phyloP scores from a whole-genome alignment of 1,284 basidiomycete species.

The Pterula multifida region DNA sequence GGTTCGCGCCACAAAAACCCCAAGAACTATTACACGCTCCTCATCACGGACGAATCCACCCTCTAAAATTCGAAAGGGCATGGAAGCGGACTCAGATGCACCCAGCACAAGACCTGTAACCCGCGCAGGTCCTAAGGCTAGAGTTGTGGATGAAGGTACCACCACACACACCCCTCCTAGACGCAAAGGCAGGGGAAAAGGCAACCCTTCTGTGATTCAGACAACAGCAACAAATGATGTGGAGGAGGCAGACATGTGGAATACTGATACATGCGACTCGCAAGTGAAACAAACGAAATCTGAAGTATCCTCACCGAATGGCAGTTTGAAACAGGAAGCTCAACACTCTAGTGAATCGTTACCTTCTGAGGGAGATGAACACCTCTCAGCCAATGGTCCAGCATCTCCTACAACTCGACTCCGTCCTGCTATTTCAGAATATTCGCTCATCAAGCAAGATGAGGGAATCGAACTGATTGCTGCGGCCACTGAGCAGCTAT shows the following conservation, averaged over 20 bases:
- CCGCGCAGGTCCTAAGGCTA: not conserved
- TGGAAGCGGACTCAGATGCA: not conserved
- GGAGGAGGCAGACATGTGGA: constrained; percentile 12
- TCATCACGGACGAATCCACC: not conserved
- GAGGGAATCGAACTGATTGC: not conserved
- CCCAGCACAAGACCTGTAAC: not conserved
- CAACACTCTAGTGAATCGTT: constrained; percentile 5
- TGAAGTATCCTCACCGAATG: not conserved
- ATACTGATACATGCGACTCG: not conserved
- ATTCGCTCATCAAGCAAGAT: not conserved
- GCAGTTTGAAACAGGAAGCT: constrained; percentile 8
- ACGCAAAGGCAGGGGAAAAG: not conserved
- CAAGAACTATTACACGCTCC: not conserved
- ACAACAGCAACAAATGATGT: constrained; percentile 13
- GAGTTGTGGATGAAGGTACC: not conserved
- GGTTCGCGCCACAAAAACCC: not conserved
- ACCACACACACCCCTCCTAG: not conserved
- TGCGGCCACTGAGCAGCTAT: not conserved
- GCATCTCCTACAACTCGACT: not conserved
- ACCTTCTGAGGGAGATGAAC: too few species aligned
- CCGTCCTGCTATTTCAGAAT: not conserved
- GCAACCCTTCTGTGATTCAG: not conserved
- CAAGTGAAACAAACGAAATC: not conserved
- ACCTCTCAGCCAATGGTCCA: not conserved
- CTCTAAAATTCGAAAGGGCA: not conserved